Conservation (phyloP, 2,329 filamentous ascomycete genomes). For the Daldinia eschscholtzii region DNA sequence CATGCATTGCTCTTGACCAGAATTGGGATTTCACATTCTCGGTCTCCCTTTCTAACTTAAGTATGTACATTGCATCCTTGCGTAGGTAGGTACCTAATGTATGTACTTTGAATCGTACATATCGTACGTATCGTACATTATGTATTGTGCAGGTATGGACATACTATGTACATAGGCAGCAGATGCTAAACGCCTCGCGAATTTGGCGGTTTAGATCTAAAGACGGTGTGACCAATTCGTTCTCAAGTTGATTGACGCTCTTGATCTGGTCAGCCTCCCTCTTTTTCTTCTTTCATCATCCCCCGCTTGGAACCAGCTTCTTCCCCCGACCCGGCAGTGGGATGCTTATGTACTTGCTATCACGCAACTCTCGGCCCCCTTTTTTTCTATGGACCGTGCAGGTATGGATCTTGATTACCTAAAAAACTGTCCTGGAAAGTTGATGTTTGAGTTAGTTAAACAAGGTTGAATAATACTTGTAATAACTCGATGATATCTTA, state of each 20-base stretch:
- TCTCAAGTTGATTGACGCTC: conserved; percentile 25
- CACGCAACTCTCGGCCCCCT: conserved; percentile 34
- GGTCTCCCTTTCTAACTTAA: conserved; percentile 32
- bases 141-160: conserved; percentile 11
- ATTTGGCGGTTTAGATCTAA: conserved; percentile 15
- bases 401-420: conserved; percentile 40
- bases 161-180: not conserved
- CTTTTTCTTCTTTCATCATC: conserved; percentile 16
- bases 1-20: conserved; percentile 40
- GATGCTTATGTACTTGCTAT: conserved; percentile 17
- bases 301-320: conserved; percentile 27
- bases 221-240: conserved; percentile 42
- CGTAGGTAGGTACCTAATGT: not conserved
- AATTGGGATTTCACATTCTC: conserved; percentile 37
- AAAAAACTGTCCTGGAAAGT: conserved; percentile 16
- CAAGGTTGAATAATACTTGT: not conserved
- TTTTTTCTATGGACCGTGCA: conserved; percentile 30
- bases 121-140: not conserved
- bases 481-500: not conserved
- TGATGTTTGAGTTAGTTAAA: conserved; percentile 14
- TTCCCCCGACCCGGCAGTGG: conserved; percentile 18
- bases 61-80: not conserved
- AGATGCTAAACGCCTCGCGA: not conserved
- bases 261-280: conserved; percentile 30
- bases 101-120: not conserved